Conservation (phyloP, 2,329 filamentous ascomycete species). For the Coleophoma cylindrospora region DNA sequence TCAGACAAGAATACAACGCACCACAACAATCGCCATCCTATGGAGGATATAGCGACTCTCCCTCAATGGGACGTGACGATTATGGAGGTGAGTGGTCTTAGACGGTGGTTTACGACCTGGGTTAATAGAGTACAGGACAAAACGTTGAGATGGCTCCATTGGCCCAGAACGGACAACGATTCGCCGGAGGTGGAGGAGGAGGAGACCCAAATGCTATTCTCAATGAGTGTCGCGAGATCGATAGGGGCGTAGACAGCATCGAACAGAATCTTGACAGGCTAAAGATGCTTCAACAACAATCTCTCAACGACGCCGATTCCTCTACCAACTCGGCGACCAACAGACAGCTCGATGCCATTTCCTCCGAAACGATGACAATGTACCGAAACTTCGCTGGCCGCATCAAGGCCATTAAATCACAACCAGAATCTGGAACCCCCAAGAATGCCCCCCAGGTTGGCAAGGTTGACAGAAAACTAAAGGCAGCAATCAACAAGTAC, state of each 20-base stretch:
- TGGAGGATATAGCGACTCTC: constrained; percentile 23
- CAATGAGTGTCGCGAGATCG: constrained; percentile 79
- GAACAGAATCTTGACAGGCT: constrained; percentile 69
- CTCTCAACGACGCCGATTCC: constrained; percentile 71
- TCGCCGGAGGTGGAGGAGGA: constrained; percentile 35
- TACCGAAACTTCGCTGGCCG: constrained; percentile 77
- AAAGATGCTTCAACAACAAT: constrained; percentile 55
- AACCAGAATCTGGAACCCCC: constrained; percentile 66
- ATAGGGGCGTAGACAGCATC: constrained; percentile 70
- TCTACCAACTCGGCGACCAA: constrained; percentile 60
- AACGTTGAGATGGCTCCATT: constrained; percentile 69
- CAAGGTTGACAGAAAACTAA: constrained; percentile 73
- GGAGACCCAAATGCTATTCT: constrained; percentile 71
- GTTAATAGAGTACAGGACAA: constrained; percentile 15
- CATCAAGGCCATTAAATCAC: constrained; percentile 77
- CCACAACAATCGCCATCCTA: constrained; percentile 7
- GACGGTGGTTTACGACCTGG: constrained; percentile 1
- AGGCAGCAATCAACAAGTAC: constrained; percentile 76
- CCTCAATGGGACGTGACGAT: constrained; percentile 30
- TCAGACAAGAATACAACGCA: background rate
- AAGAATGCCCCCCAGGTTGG: constrained; percentile 78
- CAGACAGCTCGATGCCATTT: constrained; percentile 67
- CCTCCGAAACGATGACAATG: constrained; percentile 73
- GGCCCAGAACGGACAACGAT: constrained; percentile 39
- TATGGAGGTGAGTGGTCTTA: constrained; percentile 29